Evolutionary conservation across 1,284 basidiomycete species (phyloP).

Genomic region (Xerocomus nothofagi): DNA sequence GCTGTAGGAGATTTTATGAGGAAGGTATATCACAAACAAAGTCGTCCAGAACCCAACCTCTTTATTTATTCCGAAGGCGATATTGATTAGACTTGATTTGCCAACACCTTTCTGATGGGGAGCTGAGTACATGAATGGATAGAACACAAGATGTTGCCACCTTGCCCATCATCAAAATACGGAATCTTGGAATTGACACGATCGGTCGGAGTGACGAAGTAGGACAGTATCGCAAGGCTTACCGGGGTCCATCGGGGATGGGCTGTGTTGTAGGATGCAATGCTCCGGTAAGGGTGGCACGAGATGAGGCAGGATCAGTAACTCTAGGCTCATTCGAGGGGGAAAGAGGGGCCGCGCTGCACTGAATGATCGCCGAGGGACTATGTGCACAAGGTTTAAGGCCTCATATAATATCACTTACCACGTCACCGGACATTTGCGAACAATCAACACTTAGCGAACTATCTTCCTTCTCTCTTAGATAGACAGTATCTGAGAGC

Average conservation of each 20-base stretch:
- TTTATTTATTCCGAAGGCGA: not conserved
- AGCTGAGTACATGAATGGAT: not conserved
- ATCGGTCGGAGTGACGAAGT: not conserved
- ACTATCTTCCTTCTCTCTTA: too few relatives aligned
- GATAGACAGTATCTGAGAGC: too few relatives aligned
- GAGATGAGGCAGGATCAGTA: too few relatives aligned
- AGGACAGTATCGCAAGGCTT: not conserved
- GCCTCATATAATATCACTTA: not conserved
- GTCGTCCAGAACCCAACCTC: not conserved
- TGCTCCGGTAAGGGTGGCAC: not conserved
- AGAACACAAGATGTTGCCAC: not conserved
- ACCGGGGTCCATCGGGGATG: constrained; percentile 3
- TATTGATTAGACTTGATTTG: constrained; percentile 4
- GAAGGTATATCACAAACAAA: not conserved
- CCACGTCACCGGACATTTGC: not conserved
- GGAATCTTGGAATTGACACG: not conserved
- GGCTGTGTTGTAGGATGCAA: not conserved
- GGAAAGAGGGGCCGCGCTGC: not conserved
- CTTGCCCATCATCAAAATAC: constrained; percentile 8
- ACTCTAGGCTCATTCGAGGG: too few relatives aligned
- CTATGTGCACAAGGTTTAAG: not conserved
- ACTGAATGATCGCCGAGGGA: not conserved
- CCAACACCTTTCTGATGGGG: not conserved
- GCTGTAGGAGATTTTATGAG: not conserved
- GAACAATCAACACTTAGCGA: not conserved